These are phyloP conservation scores for Anacardium occidentale DNA, from an alignment of 345 rosid genomes.

Conservation along the genomic window DNA sequence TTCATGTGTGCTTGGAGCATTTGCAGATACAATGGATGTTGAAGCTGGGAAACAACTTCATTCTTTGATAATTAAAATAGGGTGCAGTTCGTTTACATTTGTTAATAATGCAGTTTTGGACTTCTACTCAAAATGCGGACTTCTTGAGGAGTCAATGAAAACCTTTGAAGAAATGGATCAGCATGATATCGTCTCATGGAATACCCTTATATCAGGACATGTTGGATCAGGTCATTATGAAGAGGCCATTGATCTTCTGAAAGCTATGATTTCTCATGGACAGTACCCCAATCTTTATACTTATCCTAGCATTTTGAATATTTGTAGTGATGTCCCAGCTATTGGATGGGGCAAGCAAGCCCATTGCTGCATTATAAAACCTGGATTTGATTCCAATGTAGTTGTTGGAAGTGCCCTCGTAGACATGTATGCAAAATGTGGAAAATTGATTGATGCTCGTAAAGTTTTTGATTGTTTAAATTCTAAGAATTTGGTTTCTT, in stretches of 20 bases:
- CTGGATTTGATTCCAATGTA: slow-evolving; percentile 28
- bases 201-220: slow-evolving; percentile 32
- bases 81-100: slow-evolving; percentile 20
- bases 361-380: slow-evolving; percentile 36
- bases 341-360: slow-evolving; percentile 39
- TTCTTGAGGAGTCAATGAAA: slow-evolving; percentile 23
- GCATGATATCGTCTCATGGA: slow-evolving; percentile 40
- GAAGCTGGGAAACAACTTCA: slow-evolving; percentile 33
- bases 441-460: slow-evolving; percentile 31
- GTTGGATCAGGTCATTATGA: slow-evolving; percentile 22
- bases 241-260: slow-evolving; percentile 24
- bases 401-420: slow-evolving; percentile 34
- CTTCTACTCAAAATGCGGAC: slow-evolving; percentile 36
- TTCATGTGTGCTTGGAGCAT: slow-evolving; percentile 33
- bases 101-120: slow-evolving; percentile 32
- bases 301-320: slow-evolving; percentile 29
- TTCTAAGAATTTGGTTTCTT: slow-evolving; percentile 33
- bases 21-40: slow-evolving; percentile 22
- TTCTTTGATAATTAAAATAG: slow-evolving; percentile 35
- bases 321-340: slow-evolving; percentile 27
- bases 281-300: slow-evolving; percentile 24
- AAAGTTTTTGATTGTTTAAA: slow-evolving; percentile 31
- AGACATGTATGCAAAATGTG: slow-evolving; percentile 41
- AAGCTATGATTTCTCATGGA: slow-evolving; percentile 30
- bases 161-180: slow-evolving; percentile 29